Evolutionary conservation across 2,329 filamentous ascomycete genomes (phyloP), one percentile per base, ranked within the genome.

Genomic region (Cytospora piceicola): DNA sequence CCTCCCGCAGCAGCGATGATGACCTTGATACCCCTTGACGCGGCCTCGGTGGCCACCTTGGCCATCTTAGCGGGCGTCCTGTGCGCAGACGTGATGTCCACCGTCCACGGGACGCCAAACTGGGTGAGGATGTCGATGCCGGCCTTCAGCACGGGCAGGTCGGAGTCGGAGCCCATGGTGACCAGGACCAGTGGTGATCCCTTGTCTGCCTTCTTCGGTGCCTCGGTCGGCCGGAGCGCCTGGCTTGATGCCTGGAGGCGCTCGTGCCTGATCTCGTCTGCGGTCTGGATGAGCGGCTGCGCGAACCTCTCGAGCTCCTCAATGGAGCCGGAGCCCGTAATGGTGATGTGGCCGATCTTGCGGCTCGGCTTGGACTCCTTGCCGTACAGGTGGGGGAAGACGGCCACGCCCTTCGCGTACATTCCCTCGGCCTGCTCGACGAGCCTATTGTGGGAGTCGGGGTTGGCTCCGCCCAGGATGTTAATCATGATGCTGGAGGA

Each of bases 291-390:
- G 27, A 97, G 83, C 60, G 90, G 86, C 46, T 90, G 86, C 17
- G 89, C 84, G 20, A 83, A 81, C 74, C 75, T 69, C 66, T 84
- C 81, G 20, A 88, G 77, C n/a, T 90, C 88, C 71, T 89, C 83
- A 46, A 85, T 80, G 74, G 94, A 87, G 0, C 86, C 88, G 15
- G 85, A 82, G 1, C 88, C 88, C 1, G 91, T 91, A 46, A 96
- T 80, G 0, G 94, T 98, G 71, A 99, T 87, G 76, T 99, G 95
- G 14, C 94, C 94, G 80, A 98, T 98, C 78, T 98, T 99, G 55
- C 95, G 89, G 39, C 92, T 90, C 5, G 92, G 92, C 72, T 93
- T 92, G 30, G 93, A 91, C 56, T 86, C 87, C 79, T 98, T 98
- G 73, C 94, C 94, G 79, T 99, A 99, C 56, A 97, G 86, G 73